phyloP scores from a whole-genome alignment of 2,329 filamentous ascomycete species.

The Geosmithia putterillii region DNA sequence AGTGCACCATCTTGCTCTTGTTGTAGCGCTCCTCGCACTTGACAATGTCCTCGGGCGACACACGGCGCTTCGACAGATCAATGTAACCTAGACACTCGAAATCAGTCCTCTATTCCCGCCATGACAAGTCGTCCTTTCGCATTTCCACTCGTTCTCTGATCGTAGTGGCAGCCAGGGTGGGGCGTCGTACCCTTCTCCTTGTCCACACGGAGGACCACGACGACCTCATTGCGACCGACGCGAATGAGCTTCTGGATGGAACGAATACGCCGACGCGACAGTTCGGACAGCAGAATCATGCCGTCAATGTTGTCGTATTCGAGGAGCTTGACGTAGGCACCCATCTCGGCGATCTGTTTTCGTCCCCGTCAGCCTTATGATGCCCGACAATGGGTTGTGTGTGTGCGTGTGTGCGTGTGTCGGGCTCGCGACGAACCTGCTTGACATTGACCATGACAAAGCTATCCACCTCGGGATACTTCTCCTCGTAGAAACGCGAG shows the following conservation, averaged over 20 bases:
- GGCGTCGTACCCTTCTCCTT: conserved; percentile 76
- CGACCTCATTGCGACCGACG: conserved; percentile 95
- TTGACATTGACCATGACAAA: conserved; percentile 99
- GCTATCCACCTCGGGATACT: conserved; percentile 90
- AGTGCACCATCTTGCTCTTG: conserved; percentile 99
- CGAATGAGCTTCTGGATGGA: conserved; percentile 98
- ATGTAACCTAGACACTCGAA: conserved; percentile 60
- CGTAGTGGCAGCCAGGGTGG: not conserved
- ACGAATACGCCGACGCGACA: conserved; percentile 95
- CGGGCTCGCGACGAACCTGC: conserved; percentile 50
- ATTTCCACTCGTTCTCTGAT: not conserved
- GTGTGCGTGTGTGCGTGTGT: not conserved
- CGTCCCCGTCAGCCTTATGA: conserved; percentile 7
- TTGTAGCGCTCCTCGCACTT: conserved; percentile 99
- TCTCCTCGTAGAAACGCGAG: conserved; percentile 95
- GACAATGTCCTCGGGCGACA: conserved; percentile 92
- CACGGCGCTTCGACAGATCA: conserved; percentile 95
- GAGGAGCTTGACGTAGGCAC: conserved; percentile 97
- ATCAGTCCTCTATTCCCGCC: too few species aligned
- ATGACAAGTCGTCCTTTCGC: conserved; percentile 6
- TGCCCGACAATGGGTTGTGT: too few species aligned
- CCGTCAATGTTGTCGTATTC: conserved; percentile 99
- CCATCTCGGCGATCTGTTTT: conserved; percentile 91
- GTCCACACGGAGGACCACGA: conserved; percentile 95
- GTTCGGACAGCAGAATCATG: conserved; percentile 97